These are phyloP conservation scores for Botrytis deweyae DNA, from an alignment of 2,329 filamentous ascomycete genomes.

Conservation along the genomic window DNA sequence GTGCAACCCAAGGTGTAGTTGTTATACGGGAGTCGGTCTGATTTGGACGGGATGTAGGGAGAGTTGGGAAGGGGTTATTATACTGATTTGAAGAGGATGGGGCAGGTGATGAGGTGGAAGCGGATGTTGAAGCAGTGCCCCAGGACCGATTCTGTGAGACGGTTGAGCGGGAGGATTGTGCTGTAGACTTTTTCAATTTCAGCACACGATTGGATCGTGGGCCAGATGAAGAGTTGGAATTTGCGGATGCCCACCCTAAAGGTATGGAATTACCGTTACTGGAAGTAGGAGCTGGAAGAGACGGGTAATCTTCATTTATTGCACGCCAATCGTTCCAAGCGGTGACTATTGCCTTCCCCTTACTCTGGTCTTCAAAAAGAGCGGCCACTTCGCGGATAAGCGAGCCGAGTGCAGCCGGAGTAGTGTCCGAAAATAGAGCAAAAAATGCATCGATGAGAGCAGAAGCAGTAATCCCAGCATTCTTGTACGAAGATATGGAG, in stretches of 20 bases:
- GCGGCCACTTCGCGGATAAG: conserved; percentile 89
- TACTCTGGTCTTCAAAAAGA: conserved; percentile 79
- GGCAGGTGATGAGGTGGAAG: conserved; percentile 22
- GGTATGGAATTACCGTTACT: conserved; percentile 44
- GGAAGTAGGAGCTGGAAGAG: conserved; percentile 71
- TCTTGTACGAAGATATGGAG: conserved; percentile 76
- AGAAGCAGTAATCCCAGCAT: conserved; percentile 65
- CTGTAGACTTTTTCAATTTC: conserved; percentile 67
- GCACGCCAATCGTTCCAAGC: conserved; percentile 96
- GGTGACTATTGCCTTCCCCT: conserved; percentile 70
- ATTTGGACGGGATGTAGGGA: conserved; percentile 37
- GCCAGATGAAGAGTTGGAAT: conserved; percentile 25
- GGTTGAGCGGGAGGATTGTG: conserved; percentile 62
- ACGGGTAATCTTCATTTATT: conserved; percentile 94
- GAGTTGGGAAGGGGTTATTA: conserved; percentile 47
- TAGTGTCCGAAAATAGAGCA: conserved; percentile 74
- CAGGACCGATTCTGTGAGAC: conserved; percentile 58
- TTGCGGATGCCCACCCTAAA: conserved; percentile 37
- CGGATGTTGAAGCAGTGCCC: conserved; percentile 43
- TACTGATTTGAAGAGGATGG: conserved; percentile 39
- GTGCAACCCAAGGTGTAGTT: conserved; percentile 40
- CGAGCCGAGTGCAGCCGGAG: conserved; percentile 78
- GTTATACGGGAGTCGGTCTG: conserved; percentile 34
- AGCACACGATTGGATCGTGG: conserved; percentile 55
- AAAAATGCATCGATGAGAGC: conserved; percentile 87